Evolutionary conservation across 176 grass and related monocot species (phyloP), one percentile per base, ranked within the genome.

Genomic region (Phyllostachys edulis): DNA sequence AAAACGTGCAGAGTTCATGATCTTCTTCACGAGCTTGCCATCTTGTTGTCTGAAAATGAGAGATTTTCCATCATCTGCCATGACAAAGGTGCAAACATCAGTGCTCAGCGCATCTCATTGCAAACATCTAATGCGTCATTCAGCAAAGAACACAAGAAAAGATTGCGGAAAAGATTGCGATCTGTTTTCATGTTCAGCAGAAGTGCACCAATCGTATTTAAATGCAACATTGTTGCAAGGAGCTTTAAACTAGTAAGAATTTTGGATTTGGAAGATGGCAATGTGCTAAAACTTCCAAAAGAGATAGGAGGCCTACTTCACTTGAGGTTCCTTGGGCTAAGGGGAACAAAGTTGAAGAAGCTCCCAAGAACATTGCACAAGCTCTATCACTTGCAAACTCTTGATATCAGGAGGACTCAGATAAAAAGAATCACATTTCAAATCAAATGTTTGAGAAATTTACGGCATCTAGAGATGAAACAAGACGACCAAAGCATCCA

Each of bases 381-480:
- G 13, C 84, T 90, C 15, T 69, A 20, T 79, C 69, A 84, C 20
- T 76, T 87, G 74, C 80, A 87, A 63, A 90, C 89, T 75, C 85
- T 87, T 56, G 85, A 91, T 57, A 79, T 90, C 34, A 79, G 77
- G 74, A 90, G 62, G 75, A 90, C 73, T 9, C 38, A 18, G 67
- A 82, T 83, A 82, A 86, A 65, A 56, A 34, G 7, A 78, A 76
- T 82, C 34, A 24, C 14, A 40, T 87, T 87, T 87, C 26, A 87
- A 26, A 87, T 90, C 36, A 86, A 51, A 17, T 64, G 54, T 47
- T 79, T 82, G 75, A 83, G 69, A 56, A 71, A 83, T 60, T 65
- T 87, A 85, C 60, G 84, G n/a, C 67, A 90, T 67, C 74, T 87
- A 73, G 84, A 90, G 79, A 90, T 90, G 88, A 87, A 64, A 56